phyloP scores from a whole-genome alignment of 1,284 basidiomycete genomes.

The Austroboletus novae-zelandiae region DNA sequence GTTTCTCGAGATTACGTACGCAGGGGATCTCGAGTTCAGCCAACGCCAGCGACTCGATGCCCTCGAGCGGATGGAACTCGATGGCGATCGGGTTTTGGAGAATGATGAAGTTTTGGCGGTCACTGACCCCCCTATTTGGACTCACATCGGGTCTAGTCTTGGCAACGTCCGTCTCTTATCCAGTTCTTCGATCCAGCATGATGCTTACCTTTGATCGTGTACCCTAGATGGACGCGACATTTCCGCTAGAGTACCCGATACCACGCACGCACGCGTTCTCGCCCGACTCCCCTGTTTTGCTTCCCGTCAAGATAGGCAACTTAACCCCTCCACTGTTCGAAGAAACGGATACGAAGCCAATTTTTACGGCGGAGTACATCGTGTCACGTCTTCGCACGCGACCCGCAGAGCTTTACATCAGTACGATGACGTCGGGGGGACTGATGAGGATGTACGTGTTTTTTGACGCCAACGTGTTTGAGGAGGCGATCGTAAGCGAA shows the following conservation, averaged over 20 bases:
- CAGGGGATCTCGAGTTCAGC: not conserved
- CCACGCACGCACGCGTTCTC: not conserved
- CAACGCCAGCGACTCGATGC: not conserved
- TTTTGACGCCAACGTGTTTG: conserved; percentile 45
- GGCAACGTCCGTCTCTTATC: not conserved
- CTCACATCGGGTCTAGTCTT: not conserved
- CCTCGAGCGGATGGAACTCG: not conserved
- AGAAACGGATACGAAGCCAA: not conserved
- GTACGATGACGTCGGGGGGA: conserved; percentile 25
- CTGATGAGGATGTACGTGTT: conserved; percentile 33
- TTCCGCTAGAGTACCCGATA: not conserved
- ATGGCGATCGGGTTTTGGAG: not conserved
- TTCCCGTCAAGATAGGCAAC: not conserved
- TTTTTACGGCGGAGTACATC: conserved; percentile 6
- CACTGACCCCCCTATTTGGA: not conserved
- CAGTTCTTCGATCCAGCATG: not conserved
- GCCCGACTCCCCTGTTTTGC: not conserved
- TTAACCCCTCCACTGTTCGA: not conserved
- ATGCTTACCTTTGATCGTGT: not conserved
- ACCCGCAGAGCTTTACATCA: conserved; percentile 48
- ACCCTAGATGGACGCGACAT: not conserved
- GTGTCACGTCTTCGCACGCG: conserved; percentile 38
- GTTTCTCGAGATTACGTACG: conserved; percentile 25
- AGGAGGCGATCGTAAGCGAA: conserved; percentile 36
- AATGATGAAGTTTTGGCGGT: not conserved